Percentiles rank a stretch among this genome's conserved stretches.
Conservation (phyloP, 2,329 filamentous ascomycete species). For the Verticillium nubilum region DNA sequence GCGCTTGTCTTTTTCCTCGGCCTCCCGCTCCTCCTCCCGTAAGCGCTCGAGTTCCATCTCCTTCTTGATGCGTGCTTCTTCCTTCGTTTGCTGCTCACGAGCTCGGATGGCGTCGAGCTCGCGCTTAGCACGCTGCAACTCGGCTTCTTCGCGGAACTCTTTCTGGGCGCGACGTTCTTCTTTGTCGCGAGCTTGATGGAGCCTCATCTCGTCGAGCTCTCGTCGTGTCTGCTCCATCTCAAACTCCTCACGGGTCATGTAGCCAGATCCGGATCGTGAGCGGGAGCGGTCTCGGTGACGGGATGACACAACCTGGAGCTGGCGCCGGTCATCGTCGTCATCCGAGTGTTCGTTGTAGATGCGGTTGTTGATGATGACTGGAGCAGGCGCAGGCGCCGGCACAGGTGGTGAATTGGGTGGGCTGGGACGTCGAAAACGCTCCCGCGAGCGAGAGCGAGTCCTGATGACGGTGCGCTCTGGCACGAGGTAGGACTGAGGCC, state of each 20-base stretch:
- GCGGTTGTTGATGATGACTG: conserved; percentile 54
- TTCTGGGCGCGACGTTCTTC: conserved; percentile 35
- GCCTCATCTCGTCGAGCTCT: conserved; percentile 38
- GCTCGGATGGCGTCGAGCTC: conserved; percentile 42
- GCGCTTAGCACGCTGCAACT: conserved; percentile 42
- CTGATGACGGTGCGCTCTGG: conserved; percentile 42
- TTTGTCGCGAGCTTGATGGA: conserved; percentile 31
- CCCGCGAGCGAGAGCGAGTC: conserved; percentile 30
- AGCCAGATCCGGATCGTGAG: conserved; percentile 22
- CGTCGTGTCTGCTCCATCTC: conserved; percentile 31
- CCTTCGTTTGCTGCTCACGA: conserved; percentile 39
- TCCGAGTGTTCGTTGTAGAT: conserved; percentile 45
- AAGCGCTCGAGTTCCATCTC: conserved; percentile 45
- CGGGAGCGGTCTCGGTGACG: conserved; percentile 18
- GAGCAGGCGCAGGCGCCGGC: conserved; percentile 25
- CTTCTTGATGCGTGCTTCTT: conserved; percentile 45
- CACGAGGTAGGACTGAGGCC: conserved; percentile 28
- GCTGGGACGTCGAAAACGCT: conserved; percentile 37
- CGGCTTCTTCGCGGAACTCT: conserved; percentile 38
- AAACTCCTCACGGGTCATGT: conserved; percentile 37
- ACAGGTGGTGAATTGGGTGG: conserved; percentile 18
- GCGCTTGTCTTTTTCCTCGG: conserved; percentile 35
- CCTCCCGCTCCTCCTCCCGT: conserved; percentile 36
- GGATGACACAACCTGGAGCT: conserved; percentile 20
- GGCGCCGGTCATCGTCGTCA: conserved; percentile 31